Evolutionary conservation across 495 filamentous ascomycete species (phyloP), one percentile per base, ranked within the genome.

Genomic region (Pseudotulostoma volvatum): DNA sequence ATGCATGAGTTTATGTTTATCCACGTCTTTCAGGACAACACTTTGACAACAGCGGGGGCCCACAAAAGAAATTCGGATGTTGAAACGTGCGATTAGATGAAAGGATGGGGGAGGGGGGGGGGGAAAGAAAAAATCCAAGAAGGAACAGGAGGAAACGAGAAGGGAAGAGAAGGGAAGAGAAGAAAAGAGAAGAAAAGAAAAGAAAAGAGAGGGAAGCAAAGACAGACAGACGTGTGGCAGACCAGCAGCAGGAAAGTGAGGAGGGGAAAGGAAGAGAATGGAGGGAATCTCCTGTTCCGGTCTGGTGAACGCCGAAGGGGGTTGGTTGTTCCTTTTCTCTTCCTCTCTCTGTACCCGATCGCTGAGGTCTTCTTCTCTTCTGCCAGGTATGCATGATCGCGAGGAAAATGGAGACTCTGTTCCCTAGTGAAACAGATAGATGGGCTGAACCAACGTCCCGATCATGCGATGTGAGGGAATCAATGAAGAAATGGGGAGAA

Each of bases 261-360:
- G 25, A 41, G 35, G 44, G 31, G 4, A 18, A 9, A 41, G 23
- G 11, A 28, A 28, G 5, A 41, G 42, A 45, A 39, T 19, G 37
- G 28, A 42, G 35, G 39, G 34, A 36, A 40, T 39, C 35, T 47
- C 47, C 51, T 28, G 11, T 28, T 28, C 11, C 23, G 23, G 23
- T 28, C 5, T 28, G 23, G 23, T 28, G 23, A 28, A 11, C 23
- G 23, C 23, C 23, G 23, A 5, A 28, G 23, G 23, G 11, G 5
- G 11, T 11, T 5, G 23, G 5, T 11, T 5, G 23, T 28, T 28
- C 23, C 11, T 28, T 28, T 28, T 28, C 5, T 28, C 23, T 28
- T 11, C 11, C 23, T 28, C 23, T 28, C 23, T 28, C n/a, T n/a
- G n/a, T n/a, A n/a, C n/a, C n/a, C n/a, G n/a, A n/a, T n/a, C n/a